Base-by-base conservation (phyloP, 208 protist species). In the Leishmania lainsoni region DNA sequence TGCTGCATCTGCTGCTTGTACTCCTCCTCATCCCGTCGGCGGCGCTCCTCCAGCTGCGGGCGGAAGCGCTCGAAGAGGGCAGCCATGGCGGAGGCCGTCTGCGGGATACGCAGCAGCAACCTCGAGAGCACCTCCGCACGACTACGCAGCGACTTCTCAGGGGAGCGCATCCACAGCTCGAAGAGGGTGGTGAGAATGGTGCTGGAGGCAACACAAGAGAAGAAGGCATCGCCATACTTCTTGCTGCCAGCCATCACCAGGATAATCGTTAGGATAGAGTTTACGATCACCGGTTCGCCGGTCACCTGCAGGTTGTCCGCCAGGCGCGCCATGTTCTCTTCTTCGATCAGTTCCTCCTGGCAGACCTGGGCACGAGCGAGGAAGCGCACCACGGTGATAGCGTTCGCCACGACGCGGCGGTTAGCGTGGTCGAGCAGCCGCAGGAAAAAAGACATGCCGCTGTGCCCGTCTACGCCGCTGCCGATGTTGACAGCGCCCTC, bases 401-500 rank as follows among this genome's bases (percentile, higher is more conserved):
- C 81, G 83, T 97, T 92, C 59, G 93, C 91, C 20, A 92, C 86
- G 26, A 97, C 87, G 77, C 83, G 84, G 76, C 83, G 83, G 85
- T 96, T 95, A 56, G 69, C 56, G 87, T 96, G 92, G 52, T 94
- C 90, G 32, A 97, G 88, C 17, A 97, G 89, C 17, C 83, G 81
- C 48, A 97, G 76, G 80, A 97, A 97, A 86, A 89, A 95, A 61
- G 91, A 91, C 76, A 96, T 91, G 75, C 92, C 94, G 71, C 86
- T 91, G 81, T 91, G 87, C 75, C 90, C 91, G 71, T 97, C 90
- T 22, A 88, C 88, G 56, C 92, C 94, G 32, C 82, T 77, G n/a
- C 87, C 89, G 56, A 97, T 81, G 79, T 89, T 92, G 51, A 77
- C 32, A 9, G 94, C 92, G 1, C 94, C 94, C 1, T 77, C 81